These are phyloP conservation scores for thale cress (Arabidopsis thaliana) DNA, from an alignment of 345 rosid genomes.

Conservation along the genomic window TAIR10.1 NC_003070.9:3630001-3630500, in stretches of 20 bases:
- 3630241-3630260: constrained; percentile 36
- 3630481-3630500: constrained; percentile 94
- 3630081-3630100: constrained; percentile 1
- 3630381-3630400: constrained; percentile 84
- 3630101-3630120: constrained; percentile 10
- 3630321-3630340: constrained; percentile 77
- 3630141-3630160: not conserved
- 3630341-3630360: constrained; percentile 85
- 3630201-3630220: constrained; percentile 16
- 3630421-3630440: constrained; percentile 85
- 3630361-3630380: constrained; percentile 82
- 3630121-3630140: constrained; percentile 7
- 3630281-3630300: constrained; percentile 67
- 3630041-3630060: constrained; percentile 69
- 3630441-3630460: constrained; percentile 86
- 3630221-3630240: constrained; percentile 13
- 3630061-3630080: constrained; percentile 59
- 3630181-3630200: not conserved
- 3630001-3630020: constrained; percentile 84
- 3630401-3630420: constrained; percentile 83
- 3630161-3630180: not conserved
- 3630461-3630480: constrained; percentile 87
- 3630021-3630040: constrained; percentile 80
- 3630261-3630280: constrained; percentile 61
- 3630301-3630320: constrained; percentile 74